A percentile compares a stretch with the other conserved stretches of the same genome.
Evolutionary conservation across 192 early-diverging fungal species (phyloP).

Genomic region (Rhizophlyctis rosea): DNA sequence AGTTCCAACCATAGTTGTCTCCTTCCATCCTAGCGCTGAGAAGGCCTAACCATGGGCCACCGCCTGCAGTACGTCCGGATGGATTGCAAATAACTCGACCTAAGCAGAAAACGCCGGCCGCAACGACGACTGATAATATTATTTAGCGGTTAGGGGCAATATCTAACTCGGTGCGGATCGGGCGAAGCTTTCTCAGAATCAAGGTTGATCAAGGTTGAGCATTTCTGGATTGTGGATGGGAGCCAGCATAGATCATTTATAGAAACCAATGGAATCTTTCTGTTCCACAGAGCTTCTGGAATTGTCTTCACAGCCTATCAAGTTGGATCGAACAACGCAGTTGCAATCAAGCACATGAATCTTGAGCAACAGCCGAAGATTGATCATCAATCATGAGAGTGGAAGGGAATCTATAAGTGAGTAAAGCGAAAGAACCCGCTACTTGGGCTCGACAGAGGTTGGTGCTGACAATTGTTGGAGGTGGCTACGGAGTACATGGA

Average conservation of each 20-base stretch:
- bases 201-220: conserved; percentile 93
- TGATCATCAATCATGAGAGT: conserved; percentile 73
- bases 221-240: too few relatives aligned
- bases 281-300: too few relatives aligned
- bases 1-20: too few relatives aligned
- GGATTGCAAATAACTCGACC: conserved; percentile 2
- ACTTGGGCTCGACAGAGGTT: neutral
- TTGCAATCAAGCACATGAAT: conserved; percentile 66
- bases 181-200: conserved; percentile 84
- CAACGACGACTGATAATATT: conserved; percentile 70
- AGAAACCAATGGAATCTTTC: too few relatives aligned
- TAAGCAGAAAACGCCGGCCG: conserved; percentile 37
- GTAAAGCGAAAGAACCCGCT: neutral
- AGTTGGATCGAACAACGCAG: conserved; percentile 32
- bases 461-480: conserved; percentile 14
- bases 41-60: too few relatives aligned
- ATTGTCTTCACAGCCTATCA: conserved; percentile 94
- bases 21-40: too few relatives aligned
- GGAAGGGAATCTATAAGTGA: conserved; percentile 79
- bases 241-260: too few relatives aligned
- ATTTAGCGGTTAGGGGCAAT: conserved; percentile 79
- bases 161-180: conserved; percentile 91
- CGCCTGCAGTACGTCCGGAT: conserved; percentile 2
- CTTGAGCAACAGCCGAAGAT: conserved; percentile 55
- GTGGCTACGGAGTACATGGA: conserved; percentile 99